Evolutionary conservation across 2,329 filamentous ascomycete genomes (phyloP).

Genomic region (Neopestalotiopsis clavispora): DNA sequence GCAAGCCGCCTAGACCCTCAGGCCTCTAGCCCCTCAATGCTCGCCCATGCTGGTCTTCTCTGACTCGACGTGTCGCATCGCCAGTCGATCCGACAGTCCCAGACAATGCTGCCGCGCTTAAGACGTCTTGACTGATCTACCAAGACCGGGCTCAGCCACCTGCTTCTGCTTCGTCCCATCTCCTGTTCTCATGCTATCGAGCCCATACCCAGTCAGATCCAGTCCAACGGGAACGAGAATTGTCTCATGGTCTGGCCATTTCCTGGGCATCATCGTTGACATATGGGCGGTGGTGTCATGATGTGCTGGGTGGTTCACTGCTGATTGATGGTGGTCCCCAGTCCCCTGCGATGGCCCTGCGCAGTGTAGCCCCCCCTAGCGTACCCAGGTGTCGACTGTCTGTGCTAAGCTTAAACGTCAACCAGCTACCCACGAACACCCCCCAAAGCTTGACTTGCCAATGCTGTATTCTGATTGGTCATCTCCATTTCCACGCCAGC

Average conservation of each 20-base stretch:
- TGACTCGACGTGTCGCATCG: constrained; percentile 42
- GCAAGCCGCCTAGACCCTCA: constrained; percentile 22
- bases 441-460: constrained; percentile 10
- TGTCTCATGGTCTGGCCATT: constrained; percentile 6
- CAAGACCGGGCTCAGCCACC: background rate
- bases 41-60: constrained; percentile 27
- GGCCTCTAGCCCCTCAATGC: constrained; percentile 21
- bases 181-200: background rate
- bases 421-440: background rate
- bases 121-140: background rate
- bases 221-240: background rate
- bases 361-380: background rate
- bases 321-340: too few relatives aligned
- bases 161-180: constrained; percentile 1
- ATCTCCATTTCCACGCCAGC: background rate
- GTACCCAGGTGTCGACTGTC: background rate
- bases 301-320: background rate
- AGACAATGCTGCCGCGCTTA: constrained; percentile 15
- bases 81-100: constrained; percentile 43
- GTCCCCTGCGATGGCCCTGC: background rate
- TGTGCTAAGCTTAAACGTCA: constrained; percentile 14
- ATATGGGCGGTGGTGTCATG: background rate
- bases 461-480: background rate
- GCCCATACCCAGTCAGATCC: background rate
- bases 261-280: background rate